phyloP scores from a whole-genome alignment of 1,284 basidiomycete species.

The Leccinum idahoense region DNA sequence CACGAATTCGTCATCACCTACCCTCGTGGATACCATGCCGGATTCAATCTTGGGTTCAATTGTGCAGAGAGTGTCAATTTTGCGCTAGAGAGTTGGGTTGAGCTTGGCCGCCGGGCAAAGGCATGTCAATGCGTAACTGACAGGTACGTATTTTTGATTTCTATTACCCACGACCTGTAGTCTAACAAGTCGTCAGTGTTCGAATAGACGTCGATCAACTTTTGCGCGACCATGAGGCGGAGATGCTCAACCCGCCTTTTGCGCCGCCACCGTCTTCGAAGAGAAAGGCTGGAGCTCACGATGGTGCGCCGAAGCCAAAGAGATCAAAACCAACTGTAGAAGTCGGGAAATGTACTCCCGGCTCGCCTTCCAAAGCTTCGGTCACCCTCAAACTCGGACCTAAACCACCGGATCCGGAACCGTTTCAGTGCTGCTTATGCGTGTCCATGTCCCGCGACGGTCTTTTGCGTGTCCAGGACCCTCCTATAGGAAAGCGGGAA shows the following conservation, averaged over 20 bases:
- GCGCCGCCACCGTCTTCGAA: slow-evolving; percentile 29
- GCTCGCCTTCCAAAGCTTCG: slow-evolving; percentile 20
- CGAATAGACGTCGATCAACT: slow-evolving; percentile 87
- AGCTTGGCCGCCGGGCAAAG: slow-evolving; percentile 79
- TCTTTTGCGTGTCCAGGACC: slow-evolving; percentile 67
- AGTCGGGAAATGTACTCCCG: slow-evolving; percentile 4
- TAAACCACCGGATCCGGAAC: slow-evolving; percentile 50
- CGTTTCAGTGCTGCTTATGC: slow-evolving; percentile 80
- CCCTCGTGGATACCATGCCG: slow-evolving; percentile 91
- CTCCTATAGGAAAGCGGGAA: slow-evolving; percentile 51
- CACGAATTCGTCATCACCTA: slow-evolving; percentile 97
- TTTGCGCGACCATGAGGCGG: slow-evolving; percentile 56
- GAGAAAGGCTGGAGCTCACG: slow-evolving; percentile 32
- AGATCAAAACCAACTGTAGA: slow-evolving; percentile 23
- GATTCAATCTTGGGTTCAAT: slow-evolving; percentile 96
- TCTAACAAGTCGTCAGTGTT: slow-evolving; percentile 52
- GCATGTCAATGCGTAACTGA: slow-evolving; percentile 80
- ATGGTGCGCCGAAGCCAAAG: slow-evolving; percentile 31
- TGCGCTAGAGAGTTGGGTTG: slow-evolving; percentile 92
- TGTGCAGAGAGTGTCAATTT: slow-evolving; percentile 99
- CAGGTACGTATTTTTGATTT: slow-evolving; percentile 45
- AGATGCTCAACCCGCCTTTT: slow-evolving; percentile 26
- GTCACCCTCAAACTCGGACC: slow-evolving; percentile 61
- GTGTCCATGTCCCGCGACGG: slow-evolving; percentile 52
- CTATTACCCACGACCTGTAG: not conserved